Percentiles rank a stretch among this genome's conserved stretches.
Evolutionary conservation across 306 rosid species (phyloP).

Genomic region (Lagenaria siceraria): DNA sequence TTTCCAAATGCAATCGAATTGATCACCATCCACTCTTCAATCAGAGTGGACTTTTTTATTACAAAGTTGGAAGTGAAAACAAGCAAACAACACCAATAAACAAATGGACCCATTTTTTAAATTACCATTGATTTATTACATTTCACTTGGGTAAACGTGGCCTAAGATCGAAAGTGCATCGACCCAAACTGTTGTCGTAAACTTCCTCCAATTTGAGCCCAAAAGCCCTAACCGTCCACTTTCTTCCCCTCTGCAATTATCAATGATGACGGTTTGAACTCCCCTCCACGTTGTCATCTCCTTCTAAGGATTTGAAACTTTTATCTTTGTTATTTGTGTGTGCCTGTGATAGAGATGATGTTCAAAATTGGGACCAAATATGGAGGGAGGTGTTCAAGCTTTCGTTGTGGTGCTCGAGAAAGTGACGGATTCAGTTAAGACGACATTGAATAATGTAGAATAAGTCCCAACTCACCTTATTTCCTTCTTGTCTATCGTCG

Average conservation of each 20-base stretch:
- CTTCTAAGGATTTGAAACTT: background rate
- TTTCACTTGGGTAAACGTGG: no score
- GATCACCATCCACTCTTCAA: no score
- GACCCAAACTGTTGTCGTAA: background rate
- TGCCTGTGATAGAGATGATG: background rate
- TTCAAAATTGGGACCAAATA: slow-evolving; percentile 1
- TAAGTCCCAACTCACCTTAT: slow-evolving; percentile 30
- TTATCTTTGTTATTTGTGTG: background rate
- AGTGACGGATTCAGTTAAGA: slow-evolving; percentile 44
- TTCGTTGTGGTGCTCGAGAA: slow-evolving; percentile 47
- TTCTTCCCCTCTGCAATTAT: background rate
- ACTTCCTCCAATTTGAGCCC: background rate
- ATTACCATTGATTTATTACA: no score
- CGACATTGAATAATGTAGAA: slow-evolving; percentile 34
- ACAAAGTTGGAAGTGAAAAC: no score
- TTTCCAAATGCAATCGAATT: no score
- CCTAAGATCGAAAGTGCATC: background rate
- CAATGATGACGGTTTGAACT: background rate
- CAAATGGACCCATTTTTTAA: no score
- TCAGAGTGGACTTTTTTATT: no score
- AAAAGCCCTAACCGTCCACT: background rate
- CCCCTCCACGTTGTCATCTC: background rate
- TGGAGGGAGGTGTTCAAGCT: slow-evolving; percentile 35
- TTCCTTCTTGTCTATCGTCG: slow-evolving; percentile 40
- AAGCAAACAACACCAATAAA: no score